A percentile compares a stretch with the other conserved stretches of the same genome.
phyloP scores from a whole-genome alignment of 2,329 filamentous ascomycete species.

The Aureobasidium lini region DNA sequence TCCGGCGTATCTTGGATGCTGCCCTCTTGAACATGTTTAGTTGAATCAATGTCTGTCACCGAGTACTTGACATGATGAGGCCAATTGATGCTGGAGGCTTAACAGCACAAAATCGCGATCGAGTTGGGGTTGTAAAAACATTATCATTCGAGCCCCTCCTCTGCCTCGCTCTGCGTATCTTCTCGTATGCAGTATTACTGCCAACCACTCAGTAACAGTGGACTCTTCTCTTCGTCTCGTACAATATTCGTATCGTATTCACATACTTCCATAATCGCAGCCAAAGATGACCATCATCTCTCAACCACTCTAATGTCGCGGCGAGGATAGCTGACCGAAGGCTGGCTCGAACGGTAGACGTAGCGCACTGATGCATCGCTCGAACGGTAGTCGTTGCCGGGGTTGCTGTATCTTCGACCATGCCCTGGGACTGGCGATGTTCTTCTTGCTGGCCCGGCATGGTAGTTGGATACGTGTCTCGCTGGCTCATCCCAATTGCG shows the following conservation, averaged over 20 bases:
- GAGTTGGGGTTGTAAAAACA: neutral
- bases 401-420: conserved; percentile 1
- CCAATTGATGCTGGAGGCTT: neutral
- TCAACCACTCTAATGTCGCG: conserved; percentile 2
- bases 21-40: no score
- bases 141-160: neutral
- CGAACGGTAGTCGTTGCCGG: neutral
- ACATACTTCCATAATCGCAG: conserved; percentile 18
- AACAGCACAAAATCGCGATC: neutral
- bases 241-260: neutral
- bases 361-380: conserved; percentile 8
- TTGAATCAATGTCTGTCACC: neutral
- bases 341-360: conserved; percentile 18
- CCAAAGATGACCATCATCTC: conserved; percentile 21
- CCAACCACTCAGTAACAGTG: neutral
- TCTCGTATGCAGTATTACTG: neutral
- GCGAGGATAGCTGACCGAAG: conserved; percentile 17
- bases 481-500: conserved; percentile 21
- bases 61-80: neutral
- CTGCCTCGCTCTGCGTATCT: conserved; percentile 21
- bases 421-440: conserved; percentile 5
- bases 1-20: conserved; percentile 8
- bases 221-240: no score
- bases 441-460: conserved; percentile 19
- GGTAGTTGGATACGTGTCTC: conserved; percentile 26